Conservation (phyloP, 1,139 yeast species). For the Geotrichum aggregatum region DNA sequence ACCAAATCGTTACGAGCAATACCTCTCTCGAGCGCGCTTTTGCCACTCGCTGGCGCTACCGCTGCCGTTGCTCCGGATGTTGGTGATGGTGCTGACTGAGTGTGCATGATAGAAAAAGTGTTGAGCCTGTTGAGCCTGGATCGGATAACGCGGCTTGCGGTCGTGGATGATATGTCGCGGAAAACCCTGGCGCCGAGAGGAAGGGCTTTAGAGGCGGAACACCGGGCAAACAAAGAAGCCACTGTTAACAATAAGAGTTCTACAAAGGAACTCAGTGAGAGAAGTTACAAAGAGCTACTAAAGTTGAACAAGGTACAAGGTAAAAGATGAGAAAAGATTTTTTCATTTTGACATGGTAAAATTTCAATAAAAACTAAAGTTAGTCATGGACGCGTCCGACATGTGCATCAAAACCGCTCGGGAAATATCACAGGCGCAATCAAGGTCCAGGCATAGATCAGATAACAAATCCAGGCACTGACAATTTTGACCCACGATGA, state of each 20-base stretch:
- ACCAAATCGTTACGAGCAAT: constrained; percentile 45
- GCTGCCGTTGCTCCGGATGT: too few relatives aligned
- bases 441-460: constrained; percentile 83
- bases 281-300: neutral
- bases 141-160: too few relatives aligned
- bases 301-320: too few relatives aligned
- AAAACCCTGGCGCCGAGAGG: neutral
- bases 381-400: constrained; percentile 7
- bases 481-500: constrained; percentile 91
- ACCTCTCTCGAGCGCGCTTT: too few relatives aligned
- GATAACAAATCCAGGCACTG: constrained; percentile 88
- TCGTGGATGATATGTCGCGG: too few relatives aligned
- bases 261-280: neutral
- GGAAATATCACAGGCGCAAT: constrained; percentile 89
- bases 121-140: too few relatives aligned
- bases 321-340: neutral
- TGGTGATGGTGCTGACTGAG: too few relatives aligned
- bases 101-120: too few relatives aligned
- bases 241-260: neutral
- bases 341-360: too few relatives aligned
- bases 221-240: neutral
- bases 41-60: too few relatives aligned
- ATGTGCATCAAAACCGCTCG: constrained; percentile 55
- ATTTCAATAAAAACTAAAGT: too few relatives aligned
- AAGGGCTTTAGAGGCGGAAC: neutral